Percentiles rank a stretch among this genome's conserved stretches.
Conservation (phyloP, 148 eudicot genomes). For the Diospyros lotus region DNA sequence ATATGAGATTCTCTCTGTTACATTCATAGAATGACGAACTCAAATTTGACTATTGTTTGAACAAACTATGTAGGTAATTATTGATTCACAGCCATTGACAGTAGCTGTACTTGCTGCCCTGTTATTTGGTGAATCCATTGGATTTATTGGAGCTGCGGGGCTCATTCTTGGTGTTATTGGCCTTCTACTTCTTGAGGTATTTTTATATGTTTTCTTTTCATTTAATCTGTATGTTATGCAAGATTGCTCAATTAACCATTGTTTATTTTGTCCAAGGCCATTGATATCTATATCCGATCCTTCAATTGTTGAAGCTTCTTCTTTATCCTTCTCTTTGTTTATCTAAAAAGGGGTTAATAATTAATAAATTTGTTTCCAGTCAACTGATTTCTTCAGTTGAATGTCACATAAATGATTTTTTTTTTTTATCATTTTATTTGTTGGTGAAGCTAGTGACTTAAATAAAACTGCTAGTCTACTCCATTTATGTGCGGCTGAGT, state of each 20-base stretch:
- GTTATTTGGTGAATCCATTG: slow-evolving; percentile 92
- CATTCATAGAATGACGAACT: not conserved
- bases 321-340: not conserved
- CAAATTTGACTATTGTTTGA: slow-evolving; percentile 14
- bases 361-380: not conserved
- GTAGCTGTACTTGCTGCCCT: slow-evolving; percentile 90
- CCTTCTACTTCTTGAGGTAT: slow-evolving; percentile 94
- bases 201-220: not conserved
- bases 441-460: too few species aligned
- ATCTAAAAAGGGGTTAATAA: not conserved
- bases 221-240: not conserved
- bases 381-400: too few species aligned
- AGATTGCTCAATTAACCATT: not conserved
- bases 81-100: slow-evolving; percentile 97
- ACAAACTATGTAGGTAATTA: slow-evolving; percentile 69
- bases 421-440: too few species aligned
- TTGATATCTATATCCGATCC: not conserved
- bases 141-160: slow-evolving; percentile 83
- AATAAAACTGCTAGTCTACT: too few species aligned
- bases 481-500: too few species aligned
- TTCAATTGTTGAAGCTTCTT: not conserved
- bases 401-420: too few species aligned
- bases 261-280: not conserved
- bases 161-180: slow-evolving; percentile 92
- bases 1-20: not conserved